Percentiles rank a stretch among this genome's conserved stretches.
Conservation (phyloP, 75 land plant species). For the Picea glauca region DNA sequence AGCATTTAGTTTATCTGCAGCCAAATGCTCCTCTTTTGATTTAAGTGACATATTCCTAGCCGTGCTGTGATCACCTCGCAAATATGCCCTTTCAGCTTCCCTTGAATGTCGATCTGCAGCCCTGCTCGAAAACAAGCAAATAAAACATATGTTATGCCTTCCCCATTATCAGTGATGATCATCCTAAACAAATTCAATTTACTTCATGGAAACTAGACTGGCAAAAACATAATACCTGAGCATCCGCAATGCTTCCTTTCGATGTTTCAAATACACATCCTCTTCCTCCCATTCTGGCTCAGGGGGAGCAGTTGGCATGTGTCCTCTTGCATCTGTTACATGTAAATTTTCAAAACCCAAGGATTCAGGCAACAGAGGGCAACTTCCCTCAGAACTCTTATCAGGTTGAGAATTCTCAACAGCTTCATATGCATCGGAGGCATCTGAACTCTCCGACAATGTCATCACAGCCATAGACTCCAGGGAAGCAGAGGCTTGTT, state of each 20-base stretch:
- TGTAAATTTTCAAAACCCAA: too few species aligned
- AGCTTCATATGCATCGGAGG: not conserved
- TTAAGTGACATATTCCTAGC: conserved; percentile 50
- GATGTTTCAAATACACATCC: conserved; percentile 57
- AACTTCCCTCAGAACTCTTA: too few species aligned
- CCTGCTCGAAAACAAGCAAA: conserved; percentile 25
- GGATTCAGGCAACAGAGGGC: too few species aligned
- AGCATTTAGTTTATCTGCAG: conserved; percentile 53
- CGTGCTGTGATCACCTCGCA: conserved; percentile 58
- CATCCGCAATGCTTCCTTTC: conserved; percentile 59
- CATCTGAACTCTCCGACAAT: not conserved
- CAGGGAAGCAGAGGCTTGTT: not conserved
- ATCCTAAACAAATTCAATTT: not conserved
- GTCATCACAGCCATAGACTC: not conserved
- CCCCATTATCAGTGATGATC: not conserved
- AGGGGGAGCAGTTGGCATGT: conserved; percentile 9
- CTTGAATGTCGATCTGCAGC: conserved; percentile 55
- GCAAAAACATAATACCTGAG: conserved; percentile 37
- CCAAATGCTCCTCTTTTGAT: conserved; percentile 46
- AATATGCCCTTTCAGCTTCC: conserved; percentile 55
- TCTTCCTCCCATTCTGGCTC: conserved; percentile 72
- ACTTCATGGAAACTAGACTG: not conserved
- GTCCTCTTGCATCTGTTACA: not conserved
- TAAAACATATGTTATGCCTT: not conserved
- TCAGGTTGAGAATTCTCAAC: not conserved